phyloP scores from a whole-genome alignment of 345 rosid genomes.

The Euclidium syriacum region DNA sequence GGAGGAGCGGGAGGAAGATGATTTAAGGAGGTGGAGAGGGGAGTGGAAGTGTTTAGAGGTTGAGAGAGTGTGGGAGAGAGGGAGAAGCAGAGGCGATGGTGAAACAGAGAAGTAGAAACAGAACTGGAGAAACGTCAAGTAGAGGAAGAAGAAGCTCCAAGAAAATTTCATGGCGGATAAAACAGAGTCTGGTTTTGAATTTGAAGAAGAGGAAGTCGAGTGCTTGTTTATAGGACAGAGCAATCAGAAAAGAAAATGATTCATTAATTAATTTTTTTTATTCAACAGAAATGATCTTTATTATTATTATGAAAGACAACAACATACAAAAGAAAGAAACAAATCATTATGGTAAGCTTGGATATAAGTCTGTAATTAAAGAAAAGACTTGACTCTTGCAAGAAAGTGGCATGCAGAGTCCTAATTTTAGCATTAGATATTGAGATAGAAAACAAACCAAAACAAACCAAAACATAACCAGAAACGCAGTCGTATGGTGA shows the following conservation, averaged over 20 bases:
- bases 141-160: constrained; percentile 23
- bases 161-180: constrained; percentile 19
- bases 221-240: constrained; percentile 8
- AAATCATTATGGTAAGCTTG: too few species aligned
- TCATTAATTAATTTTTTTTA: not conserved
- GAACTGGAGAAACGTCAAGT: not conserved
- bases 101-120: constrained; percentile 22
- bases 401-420: not conserved
- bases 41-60: constrained; percentile 42
- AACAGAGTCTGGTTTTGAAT: constrained; percentile 18
- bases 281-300: too few species aligned
- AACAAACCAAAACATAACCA: not conserved
- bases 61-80: constrained; percentile 67
- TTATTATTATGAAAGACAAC: too few species aligned
- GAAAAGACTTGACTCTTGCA: too few species aligned
- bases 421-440: not conserved
- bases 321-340: too few species aligned
- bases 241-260: not conserved
- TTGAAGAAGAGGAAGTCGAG: constrained; percentile 1
- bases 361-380: too few species aligned
- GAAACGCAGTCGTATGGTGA: not conserved
- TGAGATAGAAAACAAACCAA: constrained; percentile 15
- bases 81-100: constrained; percentile 39
- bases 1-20: constrained; percentile 67
- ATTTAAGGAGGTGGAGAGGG: constrained; percentile 76